Evolutionary conservation across 1,284 basidiomycete species (phyloP), one percentile per base, ranked within the genome.

Genomic region (Ustilago trichophora): DNA sequence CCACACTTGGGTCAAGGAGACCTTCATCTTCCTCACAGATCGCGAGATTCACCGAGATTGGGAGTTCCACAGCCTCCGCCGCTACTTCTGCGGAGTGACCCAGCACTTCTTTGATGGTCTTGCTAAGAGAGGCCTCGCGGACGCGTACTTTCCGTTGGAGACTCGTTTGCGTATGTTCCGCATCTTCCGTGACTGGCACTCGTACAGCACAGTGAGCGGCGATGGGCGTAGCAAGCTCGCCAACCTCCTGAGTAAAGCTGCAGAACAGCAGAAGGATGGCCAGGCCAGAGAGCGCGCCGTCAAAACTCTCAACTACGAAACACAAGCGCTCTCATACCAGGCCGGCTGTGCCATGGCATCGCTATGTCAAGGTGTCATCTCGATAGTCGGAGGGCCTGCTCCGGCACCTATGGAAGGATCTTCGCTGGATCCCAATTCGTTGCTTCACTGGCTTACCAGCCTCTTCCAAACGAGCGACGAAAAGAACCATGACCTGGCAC

Each of bases 141-240:
- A 92, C 54, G 85, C 88, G 2, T 91, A 91, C 79, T 88, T 92
- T 48, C 88, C 90, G 4, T 84, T 87, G 8, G 87, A 91, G 50
- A 88, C 89, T 82, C 88, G 92, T 72, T 85, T 93, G 8, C 87
- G 88, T 7, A 84, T 97, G 44, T 96, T 92, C 82, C 87, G 89
- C 38, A 84, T 93, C 35, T 94, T 93, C 75, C 91, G 93, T 80
- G 93, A 95, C 72, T 97, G 94, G 94, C 95, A 93, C 80, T 88
- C 91, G 71, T 86, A 91, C 49, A 92, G 91, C 7, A 87, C 88
- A 41, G 87, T 91, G 72, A 87, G 88, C 1, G 91, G 92, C 59
- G 84, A 85, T 13, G 87, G 88, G 22, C 90, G 88, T 77, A 90
- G 89, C 57, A 87, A 91, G 46, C 84, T 91, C 41, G 86, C 88